phyloP scores from a whole-genome alignment of 805 yeast genomes.

The Tetrapisispora phaffii region DNA sequence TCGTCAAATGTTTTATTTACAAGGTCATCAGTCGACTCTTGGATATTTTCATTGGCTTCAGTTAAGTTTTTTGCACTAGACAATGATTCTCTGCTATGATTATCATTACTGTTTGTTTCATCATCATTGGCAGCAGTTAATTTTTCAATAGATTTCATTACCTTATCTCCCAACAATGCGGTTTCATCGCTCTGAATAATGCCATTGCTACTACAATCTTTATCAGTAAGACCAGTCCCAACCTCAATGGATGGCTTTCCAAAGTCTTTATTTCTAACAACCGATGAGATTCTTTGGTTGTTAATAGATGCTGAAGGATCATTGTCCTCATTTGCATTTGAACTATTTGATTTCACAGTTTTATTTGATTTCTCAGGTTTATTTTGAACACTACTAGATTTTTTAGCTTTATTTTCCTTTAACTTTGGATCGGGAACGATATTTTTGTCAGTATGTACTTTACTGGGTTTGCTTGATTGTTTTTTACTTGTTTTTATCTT shows the following conservation, averaged over 20 bases:
- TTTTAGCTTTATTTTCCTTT: not conserved
- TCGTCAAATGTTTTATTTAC: constrained; percentile 17
- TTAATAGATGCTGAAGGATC: not conserved
- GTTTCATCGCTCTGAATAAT: too few relatives aligned
- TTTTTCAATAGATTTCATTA: too few relatives aligned
- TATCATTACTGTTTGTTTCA: too few relatives aligned
- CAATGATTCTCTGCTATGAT: too few relatives aligned
- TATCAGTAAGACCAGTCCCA: not conserved
- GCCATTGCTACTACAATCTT: not conserved
- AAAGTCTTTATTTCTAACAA: constrained; percentile 7
- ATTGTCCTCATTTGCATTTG: too few relatives aligned
- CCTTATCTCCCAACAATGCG: too few relatives aligned
- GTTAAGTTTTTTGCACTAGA: too few relatives aligned
- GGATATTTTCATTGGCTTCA: not conserved
- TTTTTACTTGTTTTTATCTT: not conserved
- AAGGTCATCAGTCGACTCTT: not conserved
- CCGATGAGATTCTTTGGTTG: constrained; percentile 20
- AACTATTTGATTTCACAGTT: not conserved
- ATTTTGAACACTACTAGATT: not conserved
- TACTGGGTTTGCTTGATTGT: constrained; percentile 1
- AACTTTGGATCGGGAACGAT: not conserved
- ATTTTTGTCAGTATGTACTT: not conserved
- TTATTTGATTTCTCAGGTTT: not conserved
- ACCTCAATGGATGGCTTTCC: not conserved
- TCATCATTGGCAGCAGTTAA: too few relatives aligned